Evolutionary conservation across 768 basidiomycete genomes (phyloP), one percentile per base, ranked within the genome.

Genomic region (Collybia mongolica): DNA sequence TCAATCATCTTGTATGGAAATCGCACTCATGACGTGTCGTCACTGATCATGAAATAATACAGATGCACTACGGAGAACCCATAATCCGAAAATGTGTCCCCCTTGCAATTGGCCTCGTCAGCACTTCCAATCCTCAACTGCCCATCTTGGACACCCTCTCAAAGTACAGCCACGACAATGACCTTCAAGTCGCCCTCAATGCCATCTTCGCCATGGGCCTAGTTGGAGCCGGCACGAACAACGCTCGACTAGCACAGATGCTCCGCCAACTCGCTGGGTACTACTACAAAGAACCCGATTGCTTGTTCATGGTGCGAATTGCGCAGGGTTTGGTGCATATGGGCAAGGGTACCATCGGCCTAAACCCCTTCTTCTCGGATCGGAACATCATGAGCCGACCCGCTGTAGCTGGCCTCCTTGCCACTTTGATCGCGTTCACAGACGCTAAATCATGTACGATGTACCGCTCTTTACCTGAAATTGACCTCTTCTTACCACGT

Each of bases 31-130:
- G 15, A 22, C 24, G 37, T 4, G 23, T 22, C 9, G 8, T 39
- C 5, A 45, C 15, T 22, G 19, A 44, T 41, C 18, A 53, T 20
- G 4, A 46, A 15, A n/a, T 38, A 37, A 2, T 42, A 12, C 29
- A 97, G 95, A 99, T 99, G 97, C 93, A 95, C 65, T 98, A 98
- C 56, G 97, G 96, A 47, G 94, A 96, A 59, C 92, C 93, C 5
- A 73, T 83, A 57, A 92, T 98, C 60, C 88, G 97, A 26, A 92
- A 91, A 77, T 77, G 89, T 2, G 86, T 99, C 20, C 97, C 97
- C 17, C 84, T 99, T 15, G 97, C 96, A 14, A 87, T 99, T 44
- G 96, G 93, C 52, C 84, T 98, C 49, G 82, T 98, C 67, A 94
- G 88, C 67, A 84, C 93, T 28, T 99, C 97, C 32, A 98, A 98